These are phyloP conservation scores for Candida incommunis DNA, from an alignment of 805 yeast genomes.

Conservation along the genomic window DNA sequence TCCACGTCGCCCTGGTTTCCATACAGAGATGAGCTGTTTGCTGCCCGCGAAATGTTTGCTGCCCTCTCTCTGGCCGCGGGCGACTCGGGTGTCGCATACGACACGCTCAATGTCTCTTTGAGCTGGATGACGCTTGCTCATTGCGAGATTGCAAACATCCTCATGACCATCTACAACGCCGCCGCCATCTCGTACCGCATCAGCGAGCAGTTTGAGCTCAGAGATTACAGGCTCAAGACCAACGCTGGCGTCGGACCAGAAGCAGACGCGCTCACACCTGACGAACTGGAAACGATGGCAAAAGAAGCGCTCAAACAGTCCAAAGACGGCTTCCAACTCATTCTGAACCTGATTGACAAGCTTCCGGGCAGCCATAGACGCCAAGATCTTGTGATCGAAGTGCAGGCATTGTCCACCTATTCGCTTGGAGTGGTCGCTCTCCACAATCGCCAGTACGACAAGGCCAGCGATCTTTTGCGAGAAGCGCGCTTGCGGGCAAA, in stretches of 20 bases:
- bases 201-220: slow-evolving; percentile 46
- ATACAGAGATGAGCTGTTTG: slow-evolving; percentile 64
- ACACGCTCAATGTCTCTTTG: slow-evolving; percentile 47
- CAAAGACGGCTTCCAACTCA: neutral
- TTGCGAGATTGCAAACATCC: slow-evolving; percentile 46
- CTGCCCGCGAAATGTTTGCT: slow-evolving; percentile 60
- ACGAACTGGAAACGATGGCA: neutral
- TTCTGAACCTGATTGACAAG: neutral
- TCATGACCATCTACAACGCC: slow-evolving; percentile 52
- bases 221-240: slow-evolving; percentile 18
- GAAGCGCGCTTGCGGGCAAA: slow-evolving; percentile 61
- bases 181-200: slow-evolving; percentile 58
- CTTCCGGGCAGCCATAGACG: slow-evolving; percentile 9
- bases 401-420: slow-evolving; percentile 68
- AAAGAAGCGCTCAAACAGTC: neutral
- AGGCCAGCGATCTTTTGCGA: slow-evolving; percentile 46
- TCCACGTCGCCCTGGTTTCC: slow-evolving; percentile 41
- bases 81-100: slow-evolving; percentile 47
- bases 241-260: neutral
- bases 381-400: slow-evolving; percentile 32
- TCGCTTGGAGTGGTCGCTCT: slow-evolving; percentile 70
- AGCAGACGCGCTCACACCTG: neutral
- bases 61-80: slow-evolving; percentile 58
- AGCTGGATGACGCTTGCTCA: slow-evolving; percentile 66
- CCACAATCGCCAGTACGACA: slow-evolving; percentile 40